Base-by-base conservation (phyloP, 257 asterid species). In the Euphrasia confusa region DNA sequence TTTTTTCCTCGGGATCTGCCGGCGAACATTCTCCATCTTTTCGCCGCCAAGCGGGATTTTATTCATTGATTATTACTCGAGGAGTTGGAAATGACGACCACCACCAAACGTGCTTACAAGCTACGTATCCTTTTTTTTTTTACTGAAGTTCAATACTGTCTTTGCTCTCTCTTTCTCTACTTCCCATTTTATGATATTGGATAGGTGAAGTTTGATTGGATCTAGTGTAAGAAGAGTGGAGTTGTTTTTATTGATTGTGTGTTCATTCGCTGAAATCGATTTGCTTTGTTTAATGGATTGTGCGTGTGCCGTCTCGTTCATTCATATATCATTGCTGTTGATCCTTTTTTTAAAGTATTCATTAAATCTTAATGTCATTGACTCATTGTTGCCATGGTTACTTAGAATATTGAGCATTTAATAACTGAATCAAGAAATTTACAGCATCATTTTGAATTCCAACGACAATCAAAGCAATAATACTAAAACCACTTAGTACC, bases 101-200 rank as follows among this genome's bases (percentile, higher is more conserved):
- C 96, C 68, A 76, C 95, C 80, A 92, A 92, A 77, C 99, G 97
- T 66, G 97, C 96, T 76, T 92, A 92, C 67, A 92, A 92, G 95
- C 89, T 92, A 73, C 99, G 97, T 92, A 92, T 92, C 97, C 97
- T 84, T 83, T 54, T 30, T 2, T 30, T 30, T 30, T 30, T 62
- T 58, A 11, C 15, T 52, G 45, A 64, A 66, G 64, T 67, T 24
- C 45, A 14, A 37, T 54, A 35, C 55, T 52, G 49, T 58, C 13
- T 7, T 15, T 14, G 55, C 48, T 28, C 27, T 7, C 27, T 7
- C 54, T 52, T 12, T 52, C 45, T 42, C 27, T 37, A 9, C 21
- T 37, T 60, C 15, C 35, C 24, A 10, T 11, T 42, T 48, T 8
- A 33, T 12, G 35, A 15, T 54, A 56, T 64, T 1, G 26, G 56